Conservation (phyloP, 2,329 filamentous ascomycete species). For the Arthrobotrys pseudoclavata region DNA sequence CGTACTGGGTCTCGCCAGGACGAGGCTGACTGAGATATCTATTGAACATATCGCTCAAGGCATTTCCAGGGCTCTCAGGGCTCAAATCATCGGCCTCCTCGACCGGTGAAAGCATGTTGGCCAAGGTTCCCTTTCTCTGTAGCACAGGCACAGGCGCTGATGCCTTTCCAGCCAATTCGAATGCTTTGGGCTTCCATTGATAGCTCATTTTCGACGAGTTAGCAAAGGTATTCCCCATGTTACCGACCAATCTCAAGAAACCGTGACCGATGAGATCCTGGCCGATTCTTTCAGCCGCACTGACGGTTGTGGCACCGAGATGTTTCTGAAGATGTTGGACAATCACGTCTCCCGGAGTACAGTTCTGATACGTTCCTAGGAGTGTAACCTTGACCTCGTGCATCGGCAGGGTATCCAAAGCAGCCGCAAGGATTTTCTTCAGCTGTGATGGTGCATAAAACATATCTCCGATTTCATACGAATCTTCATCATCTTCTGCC, state of each 20-base stretch:
- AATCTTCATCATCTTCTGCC: slow-evolving; percentile 78
- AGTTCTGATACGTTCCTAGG: slow-evolving; percentile 93
- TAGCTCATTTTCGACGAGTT: slow-evolving; percentile 98
- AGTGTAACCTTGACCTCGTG: slow-evolving; percentile 96
- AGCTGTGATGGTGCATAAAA: slow-evolving; percentile 86
- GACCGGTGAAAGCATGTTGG: slow-evolving; percentile 78
- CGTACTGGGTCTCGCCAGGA: slow-evolving; percentile 91
- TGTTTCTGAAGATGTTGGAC: slow-evolving; percentile 94
- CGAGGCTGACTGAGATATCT: slow-evolving; percentile 90
- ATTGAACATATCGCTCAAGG: slow-evolving; percentile 91
- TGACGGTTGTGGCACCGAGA: slow-evolving; percentile 85
- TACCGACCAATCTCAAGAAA: slow-evolving; percentile 90
- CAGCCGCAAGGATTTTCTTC: slow-evolving; percentile 88
- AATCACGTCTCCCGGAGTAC: slow-evolving; percentile 90
- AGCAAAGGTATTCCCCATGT: slow-evolving; percentile 93
- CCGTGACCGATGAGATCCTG: slow-evolving; percentile 90
- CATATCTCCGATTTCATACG: slow-evolving; percentile 91
- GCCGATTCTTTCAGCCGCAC: slow-evolving; percentile 92
- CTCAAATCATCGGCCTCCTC: slow-evolving; percentile 69
- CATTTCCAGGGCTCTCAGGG: slow-evolving; percentile 83
- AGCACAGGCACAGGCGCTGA: slow-evolving; percentile 68
- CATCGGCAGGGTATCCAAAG: slow-evolving; percentile 87
- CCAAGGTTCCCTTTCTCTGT: slow-evolving; percentile 84
- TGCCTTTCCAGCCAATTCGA: slow-evolving; percentile 78
- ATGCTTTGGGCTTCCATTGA: slow-evolving; percentile 94